phyloP scores from a whole-genome alignment of 1,284 basidiomycete species.

The Butyriboletus appendiculatus region DNA sequence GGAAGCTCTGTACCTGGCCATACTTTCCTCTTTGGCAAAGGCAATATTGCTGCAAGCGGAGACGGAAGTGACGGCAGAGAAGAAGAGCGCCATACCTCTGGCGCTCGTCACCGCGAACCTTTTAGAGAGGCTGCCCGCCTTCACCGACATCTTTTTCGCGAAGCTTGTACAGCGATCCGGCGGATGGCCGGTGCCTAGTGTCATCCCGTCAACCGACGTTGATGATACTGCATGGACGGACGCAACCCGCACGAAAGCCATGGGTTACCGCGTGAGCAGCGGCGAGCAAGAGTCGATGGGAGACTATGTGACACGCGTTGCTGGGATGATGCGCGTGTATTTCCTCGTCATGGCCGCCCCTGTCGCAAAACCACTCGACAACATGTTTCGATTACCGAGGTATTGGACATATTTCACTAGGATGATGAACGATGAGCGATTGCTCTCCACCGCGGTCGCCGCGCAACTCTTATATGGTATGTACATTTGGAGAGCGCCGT shows the following conservation, averaged over 20 bases:
- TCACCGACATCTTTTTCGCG: constrained; percentile 78
- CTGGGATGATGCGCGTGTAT: constrained; percentile 88
- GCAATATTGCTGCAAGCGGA: constrained; percentile 92
- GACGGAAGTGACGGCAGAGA: constrained; percentile 90
- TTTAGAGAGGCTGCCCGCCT: constrained; percentile 42
- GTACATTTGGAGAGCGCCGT: constrained; percentile 30
- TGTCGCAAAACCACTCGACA: constrained; percentile 43
- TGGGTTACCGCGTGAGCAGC: constrained; percentile 58
- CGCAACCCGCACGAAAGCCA: constrained; percentile 60
- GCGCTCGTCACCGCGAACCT: constrained; percentile 65
- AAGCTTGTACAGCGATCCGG: constrained; percentile 82
- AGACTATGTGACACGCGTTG: constrained; percentile 77
- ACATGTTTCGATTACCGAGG: constrained; percentile 59
- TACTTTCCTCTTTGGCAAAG: constrained; percentile 87
- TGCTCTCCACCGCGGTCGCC: constrained; percentile 57
- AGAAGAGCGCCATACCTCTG: constrained; percentile 82
- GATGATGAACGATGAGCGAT: constrained; percentile 48
- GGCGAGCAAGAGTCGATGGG: constrained; percentile 48
- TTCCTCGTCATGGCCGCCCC: constrained; percentile 70
- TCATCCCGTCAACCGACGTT: constrained; percentile 50
- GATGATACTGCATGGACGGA: constrained; percentile 54
- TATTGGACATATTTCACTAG: constrained; percentile 73
- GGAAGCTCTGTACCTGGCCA: constrained; percentile 65
- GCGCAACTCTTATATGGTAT: constrained; percentile 68
- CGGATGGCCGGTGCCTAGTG: constrained; percentile 65